Percentiles rank a stretch among this genome's conserved stretches.
phyloP scores from a whole-genome alignment of 202 grass and related monocot genomes.

The Miscanthus sacchariflorus region DNA sequence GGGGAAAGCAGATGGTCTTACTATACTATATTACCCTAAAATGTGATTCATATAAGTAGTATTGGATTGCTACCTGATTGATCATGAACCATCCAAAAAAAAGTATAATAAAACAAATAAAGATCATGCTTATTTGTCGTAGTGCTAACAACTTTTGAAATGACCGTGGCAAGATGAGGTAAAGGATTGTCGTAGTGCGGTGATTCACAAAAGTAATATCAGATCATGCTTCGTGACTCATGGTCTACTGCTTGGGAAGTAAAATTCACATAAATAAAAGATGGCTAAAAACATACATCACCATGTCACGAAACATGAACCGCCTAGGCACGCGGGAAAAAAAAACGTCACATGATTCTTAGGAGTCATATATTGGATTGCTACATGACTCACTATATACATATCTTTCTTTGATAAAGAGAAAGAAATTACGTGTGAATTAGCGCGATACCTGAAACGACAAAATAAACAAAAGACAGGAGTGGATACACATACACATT shows the following conservation, averaged over 20 bases:
- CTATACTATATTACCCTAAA: neutral
- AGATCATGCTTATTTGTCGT: neutral
- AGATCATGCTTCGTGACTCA: neutral
- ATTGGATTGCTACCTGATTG: neutral
- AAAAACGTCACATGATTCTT: neutral
- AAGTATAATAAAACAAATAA: neutral
- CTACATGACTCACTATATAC: neutral
- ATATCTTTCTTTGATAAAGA: neutral
- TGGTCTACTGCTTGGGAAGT: neutral
- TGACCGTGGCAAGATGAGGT: neutral
- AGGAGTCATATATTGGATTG: neutral
- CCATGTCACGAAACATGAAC: neutral
- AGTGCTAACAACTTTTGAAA: neutral
- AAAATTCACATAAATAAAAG: neutral
- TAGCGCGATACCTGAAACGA: neutral
- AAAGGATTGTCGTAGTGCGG: neutral
- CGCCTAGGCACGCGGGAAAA: too few relatives aligned
- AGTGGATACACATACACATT: neutral
- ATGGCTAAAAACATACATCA: neutral
- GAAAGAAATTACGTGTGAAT: neutral
- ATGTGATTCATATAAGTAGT: neutral
- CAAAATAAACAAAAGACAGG: conserved; percentile 1
- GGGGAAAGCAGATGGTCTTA: neutral
- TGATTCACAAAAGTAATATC: neutral
- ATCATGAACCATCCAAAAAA: neutral